Conservation (phyloP, 179 eudicot species). For the Carnegiea gigantea region DNA sequence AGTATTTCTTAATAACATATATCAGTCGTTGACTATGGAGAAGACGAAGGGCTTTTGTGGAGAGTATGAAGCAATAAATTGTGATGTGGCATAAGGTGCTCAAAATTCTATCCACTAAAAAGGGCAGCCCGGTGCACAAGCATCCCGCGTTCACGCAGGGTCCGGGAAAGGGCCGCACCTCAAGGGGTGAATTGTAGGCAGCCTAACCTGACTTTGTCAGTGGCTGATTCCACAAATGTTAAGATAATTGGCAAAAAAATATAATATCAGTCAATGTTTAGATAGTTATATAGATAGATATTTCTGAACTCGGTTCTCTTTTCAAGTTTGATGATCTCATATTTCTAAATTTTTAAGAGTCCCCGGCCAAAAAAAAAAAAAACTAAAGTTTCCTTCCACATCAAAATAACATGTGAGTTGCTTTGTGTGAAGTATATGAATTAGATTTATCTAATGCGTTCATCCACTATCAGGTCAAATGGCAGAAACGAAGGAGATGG, state of each 20-base stretch:
- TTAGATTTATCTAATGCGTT: neutral
- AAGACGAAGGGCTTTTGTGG: neutral
- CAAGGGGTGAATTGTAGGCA: no score
- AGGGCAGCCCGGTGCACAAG: no score
- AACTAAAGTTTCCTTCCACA: neutral
- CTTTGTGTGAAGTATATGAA: neutral
- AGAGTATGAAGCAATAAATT: neutral
- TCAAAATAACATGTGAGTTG: neutral
- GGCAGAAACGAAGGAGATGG: slow-evolving; percentile 77
- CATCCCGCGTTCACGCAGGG: no score
- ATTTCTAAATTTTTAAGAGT: neutral
- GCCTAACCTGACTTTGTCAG: no score
- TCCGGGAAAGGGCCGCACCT: no score
- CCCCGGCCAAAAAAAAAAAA: no score
- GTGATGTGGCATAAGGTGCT: neutral
- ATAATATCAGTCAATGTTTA: no score
- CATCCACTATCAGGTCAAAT: slow-evolving; percentile 60
- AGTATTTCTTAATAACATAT: neutral
- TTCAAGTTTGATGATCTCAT: neutral
- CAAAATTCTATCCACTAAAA: neutral
- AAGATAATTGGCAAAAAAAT: neutral
- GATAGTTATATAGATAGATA: no score
- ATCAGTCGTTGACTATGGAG: neutral
- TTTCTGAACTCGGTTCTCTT: neutral
- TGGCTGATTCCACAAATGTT: no score